phyloP scores from a whole-genome alignment of 208 protist species.

The Phytomonas sp. region DNA sequence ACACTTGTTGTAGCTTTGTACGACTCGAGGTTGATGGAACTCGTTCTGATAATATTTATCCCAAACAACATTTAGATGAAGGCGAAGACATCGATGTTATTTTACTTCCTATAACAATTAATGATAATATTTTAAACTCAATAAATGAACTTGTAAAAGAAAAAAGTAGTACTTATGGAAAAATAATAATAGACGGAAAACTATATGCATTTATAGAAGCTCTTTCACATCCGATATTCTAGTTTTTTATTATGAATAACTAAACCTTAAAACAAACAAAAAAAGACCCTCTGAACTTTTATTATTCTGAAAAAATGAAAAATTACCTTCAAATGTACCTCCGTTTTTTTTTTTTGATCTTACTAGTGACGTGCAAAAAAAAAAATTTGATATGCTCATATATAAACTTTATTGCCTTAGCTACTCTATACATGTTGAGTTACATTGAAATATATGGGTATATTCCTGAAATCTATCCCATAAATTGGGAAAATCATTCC shows the following conservation, averaged over 20 bases:
- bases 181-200: slow-evolving; percentile 51
- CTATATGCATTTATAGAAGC: slow-evolving; percentile 52
- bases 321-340: background rate
- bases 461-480: slow-evolving; percentile 8
- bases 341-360: background rate
- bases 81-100: slow-evolving; percentile 75
- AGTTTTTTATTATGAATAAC: slow-evolving; percentile 4
- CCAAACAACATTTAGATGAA: slow-evolving; percentile 51
- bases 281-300: background rate
- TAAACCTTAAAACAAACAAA: slow-evolving; percentile 1
- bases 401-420: background rate
- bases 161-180: slow-evolving; percentile 17
- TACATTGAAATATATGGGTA: background rate
- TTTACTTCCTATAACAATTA: slow-evolving; percentile 31
- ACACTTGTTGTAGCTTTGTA: slow-evolving; percentile 63
- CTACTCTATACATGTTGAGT: background rate
- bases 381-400: background rate
- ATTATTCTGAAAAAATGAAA: background rate
- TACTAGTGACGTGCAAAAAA: background rate
- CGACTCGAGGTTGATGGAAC: slow-evolving; percentile 42
- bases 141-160: slow-evolving; percentile 21
- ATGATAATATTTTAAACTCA: slow-evolving; percentile 14
- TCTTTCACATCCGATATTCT: slow-evolving; percentile 8
- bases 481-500: slow-evolving; percentile 41
- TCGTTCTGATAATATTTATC: slow-evolving; percentile 33